Evolutionary conservation across 768 basidiomycete genomes (phyloP), one percentile per base, ranked within the genome.

Genomic region (Amanita phalloides): DNA sequence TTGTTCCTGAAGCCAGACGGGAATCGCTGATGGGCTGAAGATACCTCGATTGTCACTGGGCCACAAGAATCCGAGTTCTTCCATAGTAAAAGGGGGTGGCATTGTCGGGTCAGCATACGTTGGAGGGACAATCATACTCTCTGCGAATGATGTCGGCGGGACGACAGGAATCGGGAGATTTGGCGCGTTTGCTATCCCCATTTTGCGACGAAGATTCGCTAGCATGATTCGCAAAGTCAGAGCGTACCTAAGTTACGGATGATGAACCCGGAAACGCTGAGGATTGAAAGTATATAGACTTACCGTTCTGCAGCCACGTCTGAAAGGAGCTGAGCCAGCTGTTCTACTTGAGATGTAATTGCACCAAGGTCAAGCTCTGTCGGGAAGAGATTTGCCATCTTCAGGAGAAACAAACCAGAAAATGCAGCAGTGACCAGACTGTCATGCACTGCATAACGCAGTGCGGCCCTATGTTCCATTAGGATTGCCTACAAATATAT

Each of bases 371-470:
- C 88, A 45, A 94, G 70, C 60, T 92, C 89, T 11, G 81, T 70
- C 0, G 91, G 91, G 73, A 94, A 96, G 30, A 96, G 77, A 61
- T 85, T 89, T 52, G 92, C 92, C 85, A 95, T 92, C 70, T 95
- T 95, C 53, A 95, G 76, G 23, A 94, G 71, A 72, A 93, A 95
- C 20, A 95, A 75, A 7, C 88, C 91, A 13, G 90, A 89, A 67
- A 95, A 94, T 7, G 90, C 87, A 35, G 90, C 86, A 2, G 87
- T 93, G 52, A 93, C 91, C 53, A 95, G 82, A 58, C 82, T 87
- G 66, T 95, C 92, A 62, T 95, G 93, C 13, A 94, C 90, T 1
- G 93, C 90, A 65, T 94, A 94, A 48, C 88, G 80, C 48, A 92
- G 77, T n/a, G 90, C 87, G 47, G 87, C 89, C 17, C 90, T 90